phyloP scores from a whole-genome alignment of 306 rosid species.

The Bauhinia variegata region DNA sequence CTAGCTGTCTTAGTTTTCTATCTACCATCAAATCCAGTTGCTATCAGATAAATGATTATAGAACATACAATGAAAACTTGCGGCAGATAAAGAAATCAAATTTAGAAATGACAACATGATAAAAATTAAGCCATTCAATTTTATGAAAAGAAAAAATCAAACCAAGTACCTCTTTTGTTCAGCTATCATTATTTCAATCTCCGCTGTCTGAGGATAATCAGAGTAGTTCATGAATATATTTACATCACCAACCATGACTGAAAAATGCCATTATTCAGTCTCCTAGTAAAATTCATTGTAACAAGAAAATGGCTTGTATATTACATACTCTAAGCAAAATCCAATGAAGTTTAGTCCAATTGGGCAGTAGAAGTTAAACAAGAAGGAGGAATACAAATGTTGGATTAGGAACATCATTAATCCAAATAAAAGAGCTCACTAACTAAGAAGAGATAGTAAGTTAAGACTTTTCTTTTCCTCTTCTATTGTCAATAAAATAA shows the following conservation, averaged over 20 bases:
- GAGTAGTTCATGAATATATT: constrained; percentile 83
- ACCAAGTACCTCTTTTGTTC: constrained; percentile 69
- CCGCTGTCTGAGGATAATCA: constrained; percentile 74
- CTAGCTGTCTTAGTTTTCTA: not conserved
- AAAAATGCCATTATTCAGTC: constrained; percentile 39
- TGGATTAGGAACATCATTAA: not conserved
- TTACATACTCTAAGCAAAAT: not conserved
- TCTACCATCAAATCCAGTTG: constrained; percentile 1
- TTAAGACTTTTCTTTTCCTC: not conserved
- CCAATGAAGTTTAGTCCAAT: not conserved
- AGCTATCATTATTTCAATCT: constrained; percentile 95
- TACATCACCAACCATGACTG: constrained; percentile 97
- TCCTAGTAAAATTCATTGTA: not conserved
- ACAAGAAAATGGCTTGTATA: not conserved
- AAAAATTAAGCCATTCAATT: constrained; percentile 29
- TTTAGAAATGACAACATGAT: not conserved
- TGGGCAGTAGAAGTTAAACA: not conserved
- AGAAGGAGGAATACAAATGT: too few species aligned
- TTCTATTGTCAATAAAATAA: not conserved
- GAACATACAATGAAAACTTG: not conserved
- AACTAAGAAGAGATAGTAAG: not conserved
- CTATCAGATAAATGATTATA: not conserved
- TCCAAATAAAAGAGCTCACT: not conserved
- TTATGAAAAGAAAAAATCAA: constrained; percentile 28
- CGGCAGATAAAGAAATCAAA: not conserved